Conservation (phyloP, 495 filamentous ascomycete genomes). For the Daldinia childiae region DNA sequence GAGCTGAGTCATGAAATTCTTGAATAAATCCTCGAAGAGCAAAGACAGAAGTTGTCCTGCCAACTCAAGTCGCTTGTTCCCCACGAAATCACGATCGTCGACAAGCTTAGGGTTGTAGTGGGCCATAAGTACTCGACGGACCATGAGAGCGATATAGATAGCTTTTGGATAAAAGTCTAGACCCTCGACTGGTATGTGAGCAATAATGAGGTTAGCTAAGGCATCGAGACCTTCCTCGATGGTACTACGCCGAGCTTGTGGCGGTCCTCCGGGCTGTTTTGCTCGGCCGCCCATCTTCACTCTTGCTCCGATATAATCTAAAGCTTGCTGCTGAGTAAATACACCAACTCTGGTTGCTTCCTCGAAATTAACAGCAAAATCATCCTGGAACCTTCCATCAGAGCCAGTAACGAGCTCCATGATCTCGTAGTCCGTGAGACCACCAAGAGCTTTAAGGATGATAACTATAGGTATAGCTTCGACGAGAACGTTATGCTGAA, state of each 20-base stretch:
- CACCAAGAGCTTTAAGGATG: slow-evolving; percentile 90
- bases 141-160: slow-evolving; percentile 95
- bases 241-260: slow-evolving; percentile 67
- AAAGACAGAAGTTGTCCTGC: slow-evolving; percentile 94
- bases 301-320: slow-evolving; percentile 86
- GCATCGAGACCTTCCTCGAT: slow-evolving; percentile 91
- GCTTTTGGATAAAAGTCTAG: slow-evolving; percentile 95
- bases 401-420: slow-evolving; percentile 84
- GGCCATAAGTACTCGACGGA: slow-evolving; percentile 91
- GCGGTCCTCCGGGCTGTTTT: slow-evolving; percentile 49
- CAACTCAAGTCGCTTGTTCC: slow-evolving; percentile 94
- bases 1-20: slow-evolving; percentile 86
- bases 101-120: slow-evolving; percentile 86
- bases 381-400: slow-evolving; percentile 88
- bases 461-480: slow-evolving; percentile 94
- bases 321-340: slow-evolving; percentile 90
- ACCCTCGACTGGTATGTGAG: slow-evolving; percentile 88
- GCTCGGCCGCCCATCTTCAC: slow-evolving; percentile 83
- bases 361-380: slow-evolving; percentile 93
- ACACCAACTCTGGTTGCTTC: slow-evolving; percentile 82
- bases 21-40: slow-evolving; percentile 97
- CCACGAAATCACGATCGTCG: slow-evolving; percentile 96
- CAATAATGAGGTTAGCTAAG: slow-evolving; percentile 87
- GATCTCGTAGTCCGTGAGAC: slow-evolving; percentile 94
- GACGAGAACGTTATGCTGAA: slow-evolving; percentile 91